phyloP scores from a whole-genome alignment of 116 monocot species.

The Phalaenopsis hybrid region DNA sequence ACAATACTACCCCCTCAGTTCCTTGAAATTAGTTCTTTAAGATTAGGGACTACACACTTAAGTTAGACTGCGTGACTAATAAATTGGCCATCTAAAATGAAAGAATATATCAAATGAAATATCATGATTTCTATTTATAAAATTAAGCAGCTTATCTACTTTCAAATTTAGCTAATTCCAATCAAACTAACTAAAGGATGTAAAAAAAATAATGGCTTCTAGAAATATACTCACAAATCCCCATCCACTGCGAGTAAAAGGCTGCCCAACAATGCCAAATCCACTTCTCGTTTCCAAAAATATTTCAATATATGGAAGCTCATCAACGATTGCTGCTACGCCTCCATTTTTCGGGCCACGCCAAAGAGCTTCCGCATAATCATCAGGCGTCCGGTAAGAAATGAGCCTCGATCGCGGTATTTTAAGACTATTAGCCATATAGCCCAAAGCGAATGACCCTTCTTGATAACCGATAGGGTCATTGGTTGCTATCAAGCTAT shows the following conservation, averaged over 20 bases:
- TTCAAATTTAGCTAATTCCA: not conserved
- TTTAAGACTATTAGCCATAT: conserved; percentile 41
- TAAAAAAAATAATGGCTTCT: not conserved
- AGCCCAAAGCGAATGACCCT: conserved; percentile 46
- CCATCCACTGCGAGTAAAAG: conserved; percentile 64
- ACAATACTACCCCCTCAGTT: no score
- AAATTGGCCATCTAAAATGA: not conserved
- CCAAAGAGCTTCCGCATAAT: conserved; percentile 32
- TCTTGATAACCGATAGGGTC: conserved; percentile 57
- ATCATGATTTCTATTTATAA: no score
- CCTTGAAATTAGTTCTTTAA: not conserved
- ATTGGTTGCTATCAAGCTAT: conserved; percentile 45
- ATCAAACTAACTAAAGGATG: not conserved
- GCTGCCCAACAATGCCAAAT: conserved; percentile 48
- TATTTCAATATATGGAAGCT: conserved; percentile 58
- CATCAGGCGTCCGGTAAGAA: conserved; percentile 44
- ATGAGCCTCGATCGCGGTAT: conserved; percentile 43
- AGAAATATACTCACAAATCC: conserved; percentile 62
- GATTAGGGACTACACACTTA: not conserved
- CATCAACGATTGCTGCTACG: conserved; percentile 68
- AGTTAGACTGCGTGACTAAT: not conserved
- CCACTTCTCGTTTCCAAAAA: conserved; percentile 37
- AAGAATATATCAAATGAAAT: not conserved
- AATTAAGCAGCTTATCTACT: not conserved
- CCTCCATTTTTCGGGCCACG: conserved; percentile 62